Conservation (phyloP, 2,329 filamentous ascomycete species). For the Berkeleyomyces basicola region DNA sequence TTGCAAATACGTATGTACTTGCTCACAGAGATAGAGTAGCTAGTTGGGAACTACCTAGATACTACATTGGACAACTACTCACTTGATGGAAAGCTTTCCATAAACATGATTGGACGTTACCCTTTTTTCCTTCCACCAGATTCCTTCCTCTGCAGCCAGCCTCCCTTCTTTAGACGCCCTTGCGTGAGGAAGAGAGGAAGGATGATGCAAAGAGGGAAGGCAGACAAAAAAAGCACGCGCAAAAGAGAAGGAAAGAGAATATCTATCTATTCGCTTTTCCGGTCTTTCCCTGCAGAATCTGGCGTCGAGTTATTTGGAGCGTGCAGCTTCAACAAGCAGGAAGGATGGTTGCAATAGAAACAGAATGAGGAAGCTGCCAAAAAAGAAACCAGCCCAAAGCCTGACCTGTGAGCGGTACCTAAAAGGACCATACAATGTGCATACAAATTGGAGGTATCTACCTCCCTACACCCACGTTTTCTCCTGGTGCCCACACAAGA, state of each 20-base stretch:
- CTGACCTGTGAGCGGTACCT: not conserved
- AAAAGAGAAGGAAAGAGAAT: not conserved
- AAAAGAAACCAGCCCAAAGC: not conserved
- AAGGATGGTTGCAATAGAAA: not conserved
- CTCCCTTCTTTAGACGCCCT: not conserved
- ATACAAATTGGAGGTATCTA: not conserved
- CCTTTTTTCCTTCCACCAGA: not conserved
- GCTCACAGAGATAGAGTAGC: not conserved
- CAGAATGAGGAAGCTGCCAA: not conserved
- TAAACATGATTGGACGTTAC: not conserved
- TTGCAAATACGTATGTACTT: too few species aligned
- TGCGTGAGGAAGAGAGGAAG: not conserved
- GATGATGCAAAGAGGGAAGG: not conserved
- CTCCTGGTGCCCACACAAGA: too few species aligned
- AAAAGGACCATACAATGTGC: not conserved
- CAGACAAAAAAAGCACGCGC: not conserved
- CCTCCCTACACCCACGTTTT: too few species aligned
- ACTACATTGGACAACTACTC: not conserved
- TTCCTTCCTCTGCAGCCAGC: not conserved
- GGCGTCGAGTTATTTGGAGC: too few species aligned
- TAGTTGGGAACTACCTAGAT: not conserved
- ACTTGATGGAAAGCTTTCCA: not conserved
- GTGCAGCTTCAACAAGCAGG: too few species aligned
- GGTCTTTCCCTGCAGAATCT: not conserved
- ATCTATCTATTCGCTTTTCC: not conserved